Base-by-base conservation (phyloP, 306 rosid genomes). In the Hippophae tibetana region DNA sequence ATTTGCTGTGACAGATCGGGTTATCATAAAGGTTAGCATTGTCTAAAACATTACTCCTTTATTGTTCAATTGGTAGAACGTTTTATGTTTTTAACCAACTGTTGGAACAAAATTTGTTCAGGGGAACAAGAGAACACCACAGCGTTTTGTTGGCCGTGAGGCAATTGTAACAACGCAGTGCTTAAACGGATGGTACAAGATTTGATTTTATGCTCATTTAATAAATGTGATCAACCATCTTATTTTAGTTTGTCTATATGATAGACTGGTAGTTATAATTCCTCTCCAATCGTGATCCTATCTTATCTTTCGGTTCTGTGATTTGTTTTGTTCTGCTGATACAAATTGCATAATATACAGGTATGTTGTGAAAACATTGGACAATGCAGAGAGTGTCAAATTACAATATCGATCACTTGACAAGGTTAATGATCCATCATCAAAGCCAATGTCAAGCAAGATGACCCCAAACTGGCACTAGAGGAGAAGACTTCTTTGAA, bases 111-210 rank as follows among this genome's bases (percentile, higher is more conserved):
- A 71, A 70, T 63, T 66, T 73, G 60, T 71, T 51, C 82, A 93
- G 99, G 99, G 99, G 56, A 93, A 93, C 80, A 93, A 93, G 76
- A 86, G 99, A 81, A 93, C 99, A 26, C 99, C 99, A 0, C 90
- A 63, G 61, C 96, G 99, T 48, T 93, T 93, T 70, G 97, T 93
- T 53, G 99, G 99, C 50, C 86, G 99, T 1, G 95, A 93, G 80
- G 99, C 99, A 68, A 78, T 93, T 70, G 99, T 93, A 51, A 93
- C 99, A 66, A 88, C 99, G 46, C 99, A 93, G 72, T 93, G 99
- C 86, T 76, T 93, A 56, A 93, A 93, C 67, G 99, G 99, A 84
- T 93, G 99, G 99, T 93, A 53, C 38, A 31, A 2, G 4, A 31
- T 31, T 31, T 11, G 65, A 40, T 52, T 57, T 27, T 26, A 41